Percentiles rank a stretch among this genome's conserved stretches.
These are phyloP conservation scores for Yueomyces sinensis DNA, from an alignment of 805 yeast species.

Conservation along the genomic window DNA sequence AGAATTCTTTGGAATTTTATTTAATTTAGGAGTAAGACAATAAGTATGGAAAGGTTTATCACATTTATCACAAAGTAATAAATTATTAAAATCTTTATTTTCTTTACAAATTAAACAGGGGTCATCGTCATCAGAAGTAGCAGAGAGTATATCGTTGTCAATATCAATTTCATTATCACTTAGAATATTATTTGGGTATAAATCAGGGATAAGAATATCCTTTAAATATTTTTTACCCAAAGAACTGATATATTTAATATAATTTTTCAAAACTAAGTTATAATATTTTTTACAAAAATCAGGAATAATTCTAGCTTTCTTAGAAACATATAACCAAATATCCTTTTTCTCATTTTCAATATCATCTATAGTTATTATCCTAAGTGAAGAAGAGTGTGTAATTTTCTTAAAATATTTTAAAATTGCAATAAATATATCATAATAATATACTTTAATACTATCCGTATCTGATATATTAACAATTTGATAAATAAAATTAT, in stretches of 20 bases:
- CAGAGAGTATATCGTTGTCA: neutral
- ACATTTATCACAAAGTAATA: slow-evolving; percentile 63
- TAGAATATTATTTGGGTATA: slow-evolving; percentile 23
- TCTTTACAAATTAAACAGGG: slow-evolving; percentile 34
- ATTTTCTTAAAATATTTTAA: slow-evolving; percentile 10
- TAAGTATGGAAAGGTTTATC: slow-evolving; percentile 38
- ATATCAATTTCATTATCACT: neutral
- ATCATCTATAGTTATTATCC: neutral
- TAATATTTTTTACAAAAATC: neutral
- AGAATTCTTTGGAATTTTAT: slow-evolving; percentile 12
- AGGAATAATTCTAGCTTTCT: neutral
- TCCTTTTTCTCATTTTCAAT: neutral
- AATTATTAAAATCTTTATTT: slow-evolving; percentile 32
- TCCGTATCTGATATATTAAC: neutral
- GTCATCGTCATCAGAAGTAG: neutral
- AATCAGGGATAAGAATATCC: slow-evolving; percentile 5
- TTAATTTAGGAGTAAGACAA: slow-evolving; percentile 52
- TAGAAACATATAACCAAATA: neutral
- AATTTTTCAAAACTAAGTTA: no score
- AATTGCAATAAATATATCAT: slow-evolving; percentile 28
- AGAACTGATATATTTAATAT: neutral
- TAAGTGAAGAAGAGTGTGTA: neutral
- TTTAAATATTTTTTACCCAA: neutral
- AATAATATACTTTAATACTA: slow-evolving; percentile 16
- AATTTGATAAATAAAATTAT: neutral